Percentiles rank a stretch among this genome's conserved stretches.
These are phyloP conservation scores for Eucalyptus cloeziana DNA, from an alignment of 345 rosid species.

Conservation along the genomic window DNA sequence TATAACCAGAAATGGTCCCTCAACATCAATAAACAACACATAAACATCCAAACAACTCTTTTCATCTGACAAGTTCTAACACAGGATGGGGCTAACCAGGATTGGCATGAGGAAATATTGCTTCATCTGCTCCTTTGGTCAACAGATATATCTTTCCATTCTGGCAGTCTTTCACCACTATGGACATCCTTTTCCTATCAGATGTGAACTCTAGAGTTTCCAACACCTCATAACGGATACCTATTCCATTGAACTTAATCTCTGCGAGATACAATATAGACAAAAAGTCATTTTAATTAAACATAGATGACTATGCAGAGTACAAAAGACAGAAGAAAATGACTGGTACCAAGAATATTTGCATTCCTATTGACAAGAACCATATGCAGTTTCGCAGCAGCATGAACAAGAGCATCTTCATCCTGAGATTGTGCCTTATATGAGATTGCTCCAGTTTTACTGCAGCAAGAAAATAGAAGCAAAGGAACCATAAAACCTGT, in stretches of 20 bases:
- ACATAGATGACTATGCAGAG: background rate
- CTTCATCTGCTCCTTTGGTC: conserved; percentile 97
- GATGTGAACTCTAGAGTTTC: conserved; percentile 95
- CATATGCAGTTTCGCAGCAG: conserved; percentile 88
- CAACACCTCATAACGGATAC: conserved; percentile 60
- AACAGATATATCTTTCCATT: conserved; percentile 69
- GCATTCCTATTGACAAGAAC: conserved; percentile 55
- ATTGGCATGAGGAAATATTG: conserved; percentile 69
- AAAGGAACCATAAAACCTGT: background rate
- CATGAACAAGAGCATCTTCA: conserved; percentile 96
- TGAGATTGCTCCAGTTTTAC: conserved; percentile 69
- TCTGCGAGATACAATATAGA: conserved; percentile 29
- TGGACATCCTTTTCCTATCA: conserved; percentile 96
- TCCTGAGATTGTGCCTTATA: conserved; percentile 99
- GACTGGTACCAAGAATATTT: conserved; percentile 56
- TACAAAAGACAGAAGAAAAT: background rate
- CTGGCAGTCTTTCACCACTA: conserved; percentile 70
- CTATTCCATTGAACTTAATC: conserved; percentile 50
- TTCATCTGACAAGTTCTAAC: background rate
- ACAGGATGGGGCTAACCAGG: conserved; percentile 32
- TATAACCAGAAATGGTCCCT: background rate
- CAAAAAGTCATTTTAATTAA: background rate
- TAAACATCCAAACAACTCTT: background rate
- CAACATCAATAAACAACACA: background rate
- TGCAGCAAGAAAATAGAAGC: conserved; percentile 3